Base-by-base conservation (phyloP, 148 eudicot species). In the Silene latifolia region DNA sequence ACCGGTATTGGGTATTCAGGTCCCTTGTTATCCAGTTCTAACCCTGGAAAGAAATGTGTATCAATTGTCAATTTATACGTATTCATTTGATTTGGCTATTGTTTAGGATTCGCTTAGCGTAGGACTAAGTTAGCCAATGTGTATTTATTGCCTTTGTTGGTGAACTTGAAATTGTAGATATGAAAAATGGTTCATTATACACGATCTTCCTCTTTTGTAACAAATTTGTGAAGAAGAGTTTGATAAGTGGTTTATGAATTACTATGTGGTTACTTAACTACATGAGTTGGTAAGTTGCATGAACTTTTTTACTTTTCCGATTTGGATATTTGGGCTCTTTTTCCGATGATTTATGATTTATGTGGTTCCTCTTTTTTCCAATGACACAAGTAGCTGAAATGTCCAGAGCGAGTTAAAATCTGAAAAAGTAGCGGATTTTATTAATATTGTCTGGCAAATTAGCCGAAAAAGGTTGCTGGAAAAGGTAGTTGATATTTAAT, bases 101-200 rank as follows among this genome's bases (percentile, higher is more conserved):
- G 8, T 69, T 58, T 75, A 56, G 71, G 57, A 42, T 24, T 21
- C 46, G 39, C 56, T 69, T 13, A 57, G 21, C 12, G 62, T 63
- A 75, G 48, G 53, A 61, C 17, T 8, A 65, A 17, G 23, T 27
- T 67, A 13, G 48, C 47, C 66, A 23, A 53, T 21, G 21, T 75
- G 72, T 76, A 58, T 66, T n/a, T 27, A 80, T 47, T 20, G 71
- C 58, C 35, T 69, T 67, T 70, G 48, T 64, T 32, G 51, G 14
- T 57, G 25, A 64, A 24, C 17, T 69, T 35, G 71, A 3, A 63
- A 80, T 56, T 71, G 75, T 74, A 80, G 79, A 80, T 80, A 71
- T 59, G 32, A 46, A 62, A 67, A 15, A 20, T 57, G 12, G 47
- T 4, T 51, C 56, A 51, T 13, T 51, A 51, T 51, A 51, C 56